Evolutionary conservation across 495 filamentous ascomycete species (phyloP).

Genomic region (Sabuloglossum arenarium): DNA sequence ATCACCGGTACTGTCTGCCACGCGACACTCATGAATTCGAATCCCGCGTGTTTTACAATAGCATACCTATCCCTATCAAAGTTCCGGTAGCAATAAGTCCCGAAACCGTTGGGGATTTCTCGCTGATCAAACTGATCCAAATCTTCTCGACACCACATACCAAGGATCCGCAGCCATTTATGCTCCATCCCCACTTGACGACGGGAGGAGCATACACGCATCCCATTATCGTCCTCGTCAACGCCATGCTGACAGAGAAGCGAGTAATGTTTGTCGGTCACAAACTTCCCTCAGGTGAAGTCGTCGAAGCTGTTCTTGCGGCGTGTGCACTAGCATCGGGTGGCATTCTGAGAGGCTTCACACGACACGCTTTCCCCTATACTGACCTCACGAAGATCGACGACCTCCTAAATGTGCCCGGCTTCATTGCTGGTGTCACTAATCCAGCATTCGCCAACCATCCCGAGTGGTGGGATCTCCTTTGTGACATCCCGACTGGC

Average conservation of each 20-base stretch:
- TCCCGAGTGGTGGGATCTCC: constrained; percentile 93
- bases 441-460: constrained; percentile 92
- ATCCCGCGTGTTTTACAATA: constrained; percentile 81
- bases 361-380: constrained; percentile 94
- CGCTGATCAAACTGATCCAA: constrained; percentile 87
- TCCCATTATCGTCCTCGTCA: constrained; percentile 56
- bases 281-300: constrained; percentile 80
- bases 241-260: constrained; percentile 86
- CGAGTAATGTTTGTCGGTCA: constrained; percentile 90
- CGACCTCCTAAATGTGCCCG: constrained; percentile 82
- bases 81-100: constrained; percentile 81
- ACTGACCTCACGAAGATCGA: constrained; percentile 97
- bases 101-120: constrained; percentile 95
- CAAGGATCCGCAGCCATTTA: constrained; percentile 66
- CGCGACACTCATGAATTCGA: constrained; percentile 96
- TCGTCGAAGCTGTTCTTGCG: constrained; percentile 85
- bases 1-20: constrained; percentile 40
- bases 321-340: constrained; percentile 86
- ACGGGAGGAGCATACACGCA: constrained; percentile 67
- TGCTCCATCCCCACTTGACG: constrained; percentile 77
- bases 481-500: constrained; percentile 83
- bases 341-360: constrained; percentile 87
- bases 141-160: constrained; percentile 69
- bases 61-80: constrained; percentile 89
- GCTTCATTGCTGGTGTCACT: constrained; percentile 94